A percentile compares a stretch with the other conserved stretches of the same genome.
Evolutionary conservation across 257 asterid genomes (phyloP).

Genomic region (Fraxinus pennsylvanica): DNA sequence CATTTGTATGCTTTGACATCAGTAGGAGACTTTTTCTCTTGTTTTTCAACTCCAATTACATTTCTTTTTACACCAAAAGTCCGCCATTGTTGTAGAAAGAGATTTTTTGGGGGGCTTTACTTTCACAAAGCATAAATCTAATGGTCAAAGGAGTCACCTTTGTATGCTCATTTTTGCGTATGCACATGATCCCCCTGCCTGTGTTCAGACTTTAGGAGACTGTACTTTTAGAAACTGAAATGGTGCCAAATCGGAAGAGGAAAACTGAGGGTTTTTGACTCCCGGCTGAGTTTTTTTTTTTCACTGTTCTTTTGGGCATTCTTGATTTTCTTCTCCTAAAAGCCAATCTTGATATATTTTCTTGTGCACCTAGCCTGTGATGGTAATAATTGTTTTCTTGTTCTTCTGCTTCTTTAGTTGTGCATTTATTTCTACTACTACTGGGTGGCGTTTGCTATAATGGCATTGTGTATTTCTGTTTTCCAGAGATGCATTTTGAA

Average conservation of each 20-base stretch:
- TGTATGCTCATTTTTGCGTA: slow-evolving; percentile 31
- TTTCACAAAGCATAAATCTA: slow-evolving; percentile 30
- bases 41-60: slow-evolving; percentile 33
- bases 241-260: slow-evolving; percentile 41
- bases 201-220: slow-evolving; percentile 30
- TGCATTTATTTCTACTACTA: slow-evolving; percentile 9
- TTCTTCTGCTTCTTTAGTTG: slow-evolving; percentile 18
- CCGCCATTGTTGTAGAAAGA: slow-evolving; percentile 29
- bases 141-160: slow-evolving; percentile 52
- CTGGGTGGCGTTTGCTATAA: slow-evolving; percentile 27
- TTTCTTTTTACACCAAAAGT: slow-evolving; percentile 51
- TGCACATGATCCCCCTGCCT: slow-evolving; percentile 34
- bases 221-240: slow-evolving; percentile 10
- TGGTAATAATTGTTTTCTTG: slow-evolving; percentile 36
- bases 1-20: slow-evolving; percentile 44
- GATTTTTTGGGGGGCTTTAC: slow-evolving; percentile 31
- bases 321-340: slow-evolving; percentile 38
- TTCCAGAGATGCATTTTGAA: slow-evolving; percentile 72
- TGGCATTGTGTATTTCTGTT: slow-evolving; percentile 20
- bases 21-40: slow-evolving; percentile 37
- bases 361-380: slow-evolving; percentile 34
- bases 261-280: slow-evolving; percentile 35
- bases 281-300: slow-evolving; percentile 6
- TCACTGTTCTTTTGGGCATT: slow-evolving; percentile 38
- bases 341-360: slow-evolving; percentile 44